Conservation (phyloP, 2,329 filamentous ascomycete genomes). For the Trichophyton simii region DNA sequence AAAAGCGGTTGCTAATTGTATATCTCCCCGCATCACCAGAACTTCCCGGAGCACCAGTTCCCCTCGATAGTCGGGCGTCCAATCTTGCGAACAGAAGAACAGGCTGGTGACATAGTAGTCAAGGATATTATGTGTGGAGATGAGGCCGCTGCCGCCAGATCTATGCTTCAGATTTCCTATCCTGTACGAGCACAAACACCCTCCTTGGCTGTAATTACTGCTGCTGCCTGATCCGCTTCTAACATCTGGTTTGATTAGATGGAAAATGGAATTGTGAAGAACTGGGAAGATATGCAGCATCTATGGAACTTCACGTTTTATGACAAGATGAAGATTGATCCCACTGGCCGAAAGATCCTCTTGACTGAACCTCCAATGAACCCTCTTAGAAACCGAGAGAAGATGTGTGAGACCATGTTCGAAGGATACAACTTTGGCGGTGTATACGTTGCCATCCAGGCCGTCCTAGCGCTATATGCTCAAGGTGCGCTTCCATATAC, state of each 20-base stretch:
- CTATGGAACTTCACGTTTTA: slow-evolving; percentile 98
- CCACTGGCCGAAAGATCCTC: slow-evolving; percentile 87
- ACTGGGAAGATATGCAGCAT: slow-evolving; percentile 99
- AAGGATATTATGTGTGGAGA: slow-evolving; percentile 99
- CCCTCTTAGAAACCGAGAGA: slow-evolving; percentile 87
- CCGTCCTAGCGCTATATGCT: slow-evolving; percentile 87
- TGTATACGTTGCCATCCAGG: slow-evolving; percentile 96
- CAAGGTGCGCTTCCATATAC: slow-evolving; percentile 51
- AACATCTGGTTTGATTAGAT: slow-evolving; percentile 44
- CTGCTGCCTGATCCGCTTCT: not conserved
- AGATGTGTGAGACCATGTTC: slow-evolving; percentile 99
- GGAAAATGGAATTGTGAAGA: slow-evolving; percentile 99
- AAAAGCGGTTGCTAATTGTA: slow-evolving; percentile 3
- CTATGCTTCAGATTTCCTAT: slow-evolving; percentile 97
- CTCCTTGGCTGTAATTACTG: too few species aligned
- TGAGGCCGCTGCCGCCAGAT: slow-evolving; percentile 87
- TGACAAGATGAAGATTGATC: slow-evolving; percentile 91
- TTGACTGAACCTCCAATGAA: slow-evolving; percentile 97
- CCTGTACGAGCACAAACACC: slow-evolving; percentile 45
- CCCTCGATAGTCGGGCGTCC: slow-evolving; percentile 96
- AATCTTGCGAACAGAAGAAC: slow-evolving; percentile 91
- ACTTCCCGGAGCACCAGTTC: slow-evolving; percentile 98
- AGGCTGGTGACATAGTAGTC: slow-evolving; percentile 58
- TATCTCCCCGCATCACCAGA: slow-evolving; percentile 41
- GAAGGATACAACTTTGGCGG: slow-evolving; percentile 92